Evolutionary conservation across 306 rosid species (phyloP), one percentile per base, ranked within the genome.

Genomic region (Cucurbita moschata): DNA sequence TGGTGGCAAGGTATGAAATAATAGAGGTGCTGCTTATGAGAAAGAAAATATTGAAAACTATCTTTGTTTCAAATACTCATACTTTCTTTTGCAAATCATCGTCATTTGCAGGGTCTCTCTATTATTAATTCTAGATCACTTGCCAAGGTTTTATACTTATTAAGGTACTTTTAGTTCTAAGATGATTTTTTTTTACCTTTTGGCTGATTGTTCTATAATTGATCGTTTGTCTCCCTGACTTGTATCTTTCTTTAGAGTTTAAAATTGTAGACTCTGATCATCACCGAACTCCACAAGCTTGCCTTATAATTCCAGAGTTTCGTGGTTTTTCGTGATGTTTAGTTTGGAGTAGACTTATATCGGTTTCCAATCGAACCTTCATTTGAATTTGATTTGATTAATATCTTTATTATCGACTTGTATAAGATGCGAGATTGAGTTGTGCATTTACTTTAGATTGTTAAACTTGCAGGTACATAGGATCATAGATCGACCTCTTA

Each of bases 1-100:
- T 88, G 96, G 98, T 92, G 96, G 98, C 87, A 90, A 89, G 98
- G 98, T 88, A 77, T 69, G 72, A 75, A 59, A 72, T 6, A 59
- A 72, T 6, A 5, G 43, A 55, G 75, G 66, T 49, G 49, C 21
- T 51, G 60, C 21, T 30, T 61, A 53, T 37, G 64, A 65, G 47
- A 73, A 14, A 26, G 4, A 30, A 47, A 15, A 30, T 14, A 15
- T 43, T 3, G 40, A 7, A 64, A 21, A 2, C 11, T 77, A 51
- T 21, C 12, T 78, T 82, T 2, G 30, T 63, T 12, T 72, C 38
- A 49, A 50, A 58, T 62, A 15, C 69, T 49, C 78, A 53, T 23
- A 52, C 19, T 80, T 54, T 47, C 38, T 54, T 64, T 54, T 64
- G 0, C 72, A 77, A 64, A 50, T 43, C 69, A 6, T 63, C 75